phyloP scores from a whole-genome alignment of 1,284 basidiomycete species.

The Mrakiaceae sp. region DNA sequence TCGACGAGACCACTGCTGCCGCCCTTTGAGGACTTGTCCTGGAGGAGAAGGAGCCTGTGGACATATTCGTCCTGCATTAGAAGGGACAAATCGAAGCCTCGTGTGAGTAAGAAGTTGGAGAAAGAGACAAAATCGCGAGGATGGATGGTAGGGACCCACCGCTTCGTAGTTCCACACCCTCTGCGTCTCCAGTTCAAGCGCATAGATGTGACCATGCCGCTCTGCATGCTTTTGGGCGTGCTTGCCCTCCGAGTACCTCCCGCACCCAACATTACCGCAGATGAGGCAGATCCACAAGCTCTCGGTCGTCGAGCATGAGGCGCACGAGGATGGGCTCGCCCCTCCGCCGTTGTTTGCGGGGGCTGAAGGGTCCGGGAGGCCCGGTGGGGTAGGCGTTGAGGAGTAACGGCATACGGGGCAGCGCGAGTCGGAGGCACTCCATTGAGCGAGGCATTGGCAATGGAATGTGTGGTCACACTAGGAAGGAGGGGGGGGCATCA shows the following conservation, averaged over 20 bases:
- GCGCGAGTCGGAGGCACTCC: conserved; percentile 26
- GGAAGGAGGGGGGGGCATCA: not conserved
- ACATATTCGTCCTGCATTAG: conserved; percentile 65
- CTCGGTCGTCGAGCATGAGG: conserved; percentile 2
- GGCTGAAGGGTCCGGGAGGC: conserved; percentile 30
- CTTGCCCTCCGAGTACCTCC: conserved; percentile 62
- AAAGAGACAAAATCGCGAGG: not conserved
- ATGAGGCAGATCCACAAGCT: conserved; percentile 53
- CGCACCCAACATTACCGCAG: conserved; percentile 80
- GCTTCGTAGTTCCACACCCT: conserved; percentile 88
- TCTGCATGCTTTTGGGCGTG: conserved; percentile 76
- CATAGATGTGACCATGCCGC: conserved; percentile 66
- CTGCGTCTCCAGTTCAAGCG: conserved; percentile 80
- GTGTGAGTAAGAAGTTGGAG: no score
- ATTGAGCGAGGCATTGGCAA: conserved; percentile 26
- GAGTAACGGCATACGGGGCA: conserved; percentile 91
- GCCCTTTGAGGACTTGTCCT: conserved; percentile 52
- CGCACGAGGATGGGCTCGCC: not conserved
- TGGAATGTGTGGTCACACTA: conserved; percentile 1
- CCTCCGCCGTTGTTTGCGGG: conserved; percentile 24
- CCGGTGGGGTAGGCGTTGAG: conserved; percentile 45
- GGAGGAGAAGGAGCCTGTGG: conserved; percentile 62
- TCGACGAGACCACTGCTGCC: conserved; percentile 68
- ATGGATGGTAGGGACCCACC: not conserved
- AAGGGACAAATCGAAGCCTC: not conserved